Percentiles rank a stretch among this genome's conserved stretches.
Evolutionary conservation across 257 asterid species (phyloP).

Genomic region (Paraleonurus japonicus): DNA sequence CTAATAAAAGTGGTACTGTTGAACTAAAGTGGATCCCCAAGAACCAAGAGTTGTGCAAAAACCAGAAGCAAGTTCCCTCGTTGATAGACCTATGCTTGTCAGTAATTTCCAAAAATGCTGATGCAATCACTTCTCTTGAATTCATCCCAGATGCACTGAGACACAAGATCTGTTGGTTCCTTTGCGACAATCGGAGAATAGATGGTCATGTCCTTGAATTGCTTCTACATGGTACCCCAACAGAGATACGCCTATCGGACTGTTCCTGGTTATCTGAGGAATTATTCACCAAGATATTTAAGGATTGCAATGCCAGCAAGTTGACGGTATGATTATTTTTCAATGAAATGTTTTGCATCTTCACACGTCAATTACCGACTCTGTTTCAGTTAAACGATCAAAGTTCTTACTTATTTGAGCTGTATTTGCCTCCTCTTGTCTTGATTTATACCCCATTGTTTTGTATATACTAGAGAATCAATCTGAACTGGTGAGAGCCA

Average conservation of each 20-base stretch:
- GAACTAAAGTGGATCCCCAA: constrained; percentile 63
- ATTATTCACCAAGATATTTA: constrained; percentile 50
- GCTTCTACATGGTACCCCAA: constrained; percentile 65
- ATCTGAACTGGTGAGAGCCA: background rate
- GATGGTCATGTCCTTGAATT: constrained; percentile 58
- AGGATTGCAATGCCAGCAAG: constrained; percentile 52
- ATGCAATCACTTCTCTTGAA: constrained; percentile 76
- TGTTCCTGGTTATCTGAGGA: constrained; percentile 95
- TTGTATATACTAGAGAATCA: background rate
- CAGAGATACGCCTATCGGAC: constrained; percentile 76
- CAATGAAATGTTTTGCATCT: constrained; percentile 1
- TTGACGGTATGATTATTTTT: constrained; percentile 48
- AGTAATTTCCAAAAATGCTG: constrained; percentile 67
- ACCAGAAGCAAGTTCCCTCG: constrained; percentile 50
- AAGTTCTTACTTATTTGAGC: background rate
- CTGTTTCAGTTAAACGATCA: background rate
- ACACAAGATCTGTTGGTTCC: constrained; percentile 68
- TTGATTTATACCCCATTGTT: background rate
- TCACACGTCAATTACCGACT: constrained; percentile 4
- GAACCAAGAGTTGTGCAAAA: constrained; percentile 33
- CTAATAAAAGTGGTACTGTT: constrained; percentile 33
- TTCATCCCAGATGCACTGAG: constrained; percentile 76
- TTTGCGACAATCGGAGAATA: constrained; percentile 73
- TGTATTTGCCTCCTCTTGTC: constrained; percentile 13
- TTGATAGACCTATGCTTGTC: constrained; percentile 71